phyloP scores from a whole-genome alignment of 2,329 filamentous ascomycete species.

The Lasiodiplodia gonubiensis region DNA sequence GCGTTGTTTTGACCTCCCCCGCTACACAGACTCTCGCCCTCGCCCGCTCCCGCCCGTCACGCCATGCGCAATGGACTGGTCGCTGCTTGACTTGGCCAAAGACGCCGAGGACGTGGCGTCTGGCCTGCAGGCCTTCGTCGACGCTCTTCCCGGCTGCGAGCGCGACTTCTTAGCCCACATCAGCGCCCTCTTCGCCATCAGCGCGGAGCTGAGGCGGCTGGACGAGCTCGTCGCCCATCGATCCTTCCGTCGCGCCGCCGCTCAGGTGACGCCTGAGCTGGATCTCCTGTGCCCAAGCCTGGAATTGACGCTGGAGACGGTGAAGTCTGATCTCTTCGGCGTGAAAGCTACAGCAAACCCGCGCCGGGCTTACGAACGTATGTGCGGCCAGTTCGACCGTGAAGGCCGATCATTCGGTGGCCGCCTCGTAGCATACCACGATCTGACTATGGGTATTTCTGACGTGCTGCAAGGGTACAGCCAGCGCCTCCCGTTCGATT shows the following conservation, averaged over 20 bases:
- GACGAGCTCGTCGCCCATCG: slow-evolving; percentile 51
- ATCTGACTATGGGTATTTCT: slow-evolving; percentile 14
- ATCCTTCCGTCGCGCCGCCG: slow-evolving; percentile 38
- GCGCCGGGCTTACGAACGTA: slow-evolving; percentile 17
- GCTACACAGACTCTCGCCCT: slow-evolving; percentile 24
- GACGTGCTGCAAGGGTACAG: slow-evolving; percentile 21
- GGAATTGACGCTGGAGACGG: slow-evolving; percentile 13
- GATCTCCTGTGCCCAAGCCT: slow-evolving; percentile 28
- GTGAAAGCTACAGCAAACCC: slow-evolving; percentile 3
- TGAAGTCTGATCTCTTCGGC: slow-evolving; percentile 19
- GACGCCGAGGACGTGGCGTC: slow-evolving; percentile 60
- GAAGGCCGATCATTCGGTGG: slow-evolving; percentile 16
- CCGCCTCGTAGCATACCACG: slow-evolving; percentile 24
- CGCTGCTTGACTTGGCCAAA: slow-evolving; percentile 50
- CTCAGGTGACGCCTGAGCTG: slow-evolving; percentile 31
- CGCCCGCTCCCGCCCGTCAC: slow-evolving; percentile 33
- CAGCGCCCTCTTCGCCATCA: slow-evolving; percentile 61
- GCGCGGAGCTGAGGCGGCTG: slow-evolving; percentile 56
- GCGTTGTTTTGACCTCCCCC: slow-evolving; percentile 17
- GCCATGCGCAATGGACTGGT: slow-evolving; percentile 45
- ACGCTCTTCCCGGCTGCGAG: slow-evolving; percentile 56
- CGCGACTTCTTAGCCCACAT: slow-evolving; percentile 61
- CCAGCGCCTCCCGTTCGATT: neutral
- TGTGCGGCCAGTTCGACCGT: slow-evolving; percentile 6
- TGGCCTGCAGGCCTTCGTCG: slow-evolving; percentile 57